Evolutionary conservation across 2,329 filamentous ascomycete genomes (phyloP).

Genomic region (Cladosporium sp.): DNA sequence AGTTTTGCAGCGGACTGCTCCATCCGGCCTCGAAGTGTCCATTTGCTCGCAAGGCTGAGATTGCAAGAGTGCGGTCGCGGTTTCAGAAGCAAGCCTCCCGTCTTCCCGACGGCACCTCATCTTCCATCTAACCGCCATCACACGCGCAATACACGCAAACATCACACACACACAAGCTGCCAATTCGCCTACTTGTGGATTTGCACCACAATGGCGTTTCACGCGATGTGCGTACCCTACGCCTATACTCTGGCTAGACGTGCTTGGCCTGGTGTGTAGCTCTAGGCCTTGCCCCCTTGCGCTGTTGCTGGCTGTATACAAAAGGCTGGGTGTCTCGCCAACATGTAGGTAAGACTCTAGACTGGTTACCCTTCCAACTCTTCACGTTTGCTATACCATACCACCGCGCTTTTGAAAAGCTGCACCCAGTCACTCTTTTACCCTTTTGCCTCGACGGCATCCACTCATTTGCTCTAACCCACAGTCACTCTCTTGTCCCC

Average conservation of each 20-base stretch:
- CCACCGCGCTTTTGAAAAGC: slow-evolving; percentile 17
- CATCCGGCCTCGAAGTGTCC: not conserved
- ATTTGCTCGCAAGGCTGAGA: slow-evolving; percentile 13
- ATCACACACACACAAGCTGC: not conserved
- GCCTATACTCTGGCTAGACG: slow-evolving; percentile 8
- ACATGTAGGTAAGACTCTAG: not conserved
- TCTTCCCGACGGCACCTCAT: slow-evolving; percentile 10
- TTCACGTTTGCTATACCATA: not conserved
- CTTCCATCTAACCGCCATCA: slow-evolving; percentile 10
- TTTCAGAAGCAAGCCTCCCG: slow-evolving; percentile 16
- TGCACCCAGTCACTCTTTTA: slow-evolving; percentile 16
- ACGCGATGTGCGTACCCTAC: slow-evolving; percentile 6
- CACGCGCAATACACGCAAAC: not conserved
- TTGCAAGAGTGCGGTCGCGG: slow-evolving; percentile 5
- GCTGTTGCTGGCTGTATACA: slow-evolving; percentile 12
- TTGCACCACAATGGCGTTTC: slow-evolving; percentile 8
- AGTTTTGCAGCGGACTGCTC: not conserved
- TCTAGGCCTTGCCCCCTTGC: not conserved
- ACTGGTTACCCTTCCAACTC: not conserved
- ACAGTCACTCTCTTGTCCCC: not conserved
- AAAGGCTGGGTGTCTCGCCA: slow-evolving; percentile 11
- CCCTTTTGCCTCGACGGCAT: slow-evolving; percentile 15
- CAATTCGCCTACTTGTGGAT: not conserved
- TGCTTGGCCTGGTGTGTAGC: not conserved
- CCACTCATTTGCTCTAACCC: slow-evolving; percentile 7